Evolutionary conservation across 768 basidiomycete genomes (phyloP).

Genomic region (Calocybe gangraenosa): DNA sequence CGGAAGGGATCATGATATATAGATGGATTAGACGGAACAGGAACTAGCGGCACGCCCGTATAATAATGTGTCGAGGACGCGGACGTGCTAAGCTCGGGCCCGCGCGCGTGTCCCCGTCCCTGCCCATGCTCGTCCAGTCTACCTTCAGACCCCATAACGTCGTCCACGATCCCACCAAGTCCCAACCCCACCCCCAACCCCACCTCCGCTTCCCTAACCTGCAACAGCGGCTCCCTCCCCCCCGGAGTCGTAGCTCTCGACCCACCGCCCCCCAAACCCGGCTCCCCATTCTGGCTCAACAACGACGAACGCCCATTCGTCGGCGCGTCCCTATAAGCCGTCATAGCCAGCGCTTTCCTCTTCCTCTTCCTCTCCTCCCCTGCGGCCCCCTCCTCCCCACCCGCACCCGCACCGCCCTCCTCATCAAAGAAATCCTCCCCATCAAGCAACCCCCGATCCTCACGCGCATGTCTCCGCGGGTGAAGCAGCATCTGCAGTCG

Average conservation of each 20-base stretch:
- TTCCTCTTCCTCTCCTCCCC: too few species aligned
- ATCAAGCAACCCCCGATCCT: constrained; percentile 7
- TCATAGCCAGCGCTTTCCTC: not conserved
- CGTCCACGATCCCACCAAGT: constrained; percentile 2
- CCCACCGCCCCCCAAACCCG: too few species aligned
- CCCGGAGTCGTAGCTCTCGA: constrained; percentile 8
- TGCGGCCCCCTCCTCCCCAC: not conserved
- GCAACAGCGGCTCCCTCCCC: not conserved
- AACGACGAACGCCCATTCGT: not conserved
- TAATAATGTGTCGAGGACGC: not conserved
- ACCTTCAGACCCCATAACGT: not conserved
- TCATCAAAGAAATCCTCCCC: constrained; percentile 15
- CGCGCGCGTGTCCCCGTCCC: not conserved
- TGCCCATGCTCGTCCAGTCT: too few species aligned
- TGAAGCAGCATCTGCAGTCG: not conserved
- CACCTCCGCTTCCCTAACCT: not conserved
- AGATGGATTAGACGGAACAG: not conserved
- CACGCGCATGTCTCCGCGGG: not conserved
- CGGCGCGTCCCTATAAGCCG: constrained; percentile 1
- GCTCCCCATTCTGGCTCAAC: not conserved
- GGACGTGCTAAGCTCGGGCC: not conserved
- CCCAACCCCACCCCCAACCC: not conserved
- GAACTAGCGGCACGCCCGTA: not conserved
- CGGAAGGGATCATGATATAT: constrained; percentile 11
- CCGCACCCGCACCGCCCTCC: constrained; percentile 1